Evolutionary conservation across 192 early-diverging fungal species (phyloP).

Genomic region (Umbelopsis sp.): DNA sequence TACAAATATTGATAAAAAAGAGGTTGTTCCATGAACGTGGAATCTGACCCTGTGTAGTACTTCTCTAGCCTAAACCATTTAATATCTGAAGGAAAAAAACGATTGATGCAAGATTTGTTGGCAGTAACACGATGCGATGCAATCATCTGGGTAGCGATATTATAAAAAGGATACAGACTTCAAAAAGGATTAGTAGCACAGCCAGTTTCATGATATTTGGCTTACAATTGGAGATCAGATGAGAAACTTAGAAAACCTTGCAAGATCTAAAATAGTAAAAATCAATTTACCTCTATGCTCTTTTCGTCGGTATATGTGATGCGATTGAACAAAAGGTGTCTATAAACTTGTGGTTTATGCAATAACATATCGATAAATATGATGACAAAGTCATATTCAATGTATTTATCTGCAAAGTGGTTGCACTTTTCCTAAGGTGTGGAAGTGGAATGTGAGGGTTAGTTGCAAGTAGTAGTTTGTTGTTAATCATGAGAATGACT

Average conservation of each 20-base stretch:
- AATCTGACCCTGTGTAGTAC: conserved; percentile 53
- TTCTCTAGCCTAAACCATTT: conserved; percentile 91
- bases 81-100: conserved; percentile 53
- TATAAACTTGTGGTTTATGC: conserved; percentile 83
- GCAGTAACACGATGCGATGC: neutral
- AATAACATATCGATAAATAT: conserved; percentile 93
- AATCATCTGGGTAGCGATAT: neutral
- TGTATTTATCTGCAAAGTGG: conserved; percentile 89
- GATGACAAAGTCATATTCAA: conserved; percentile 86
- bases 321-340: conserved; percentile 85
- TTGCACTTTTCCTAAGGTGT: conserved; percentile 62
- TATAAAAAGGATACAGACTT: conserved; percentile 65
- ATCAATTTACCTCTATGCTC: neutral
- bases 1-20: conserved; percentile 74
- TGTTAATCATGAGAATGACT: neutral
- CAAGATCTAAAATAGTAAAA: conserved; percentile 20
- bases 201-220: conserved; percentile 72
- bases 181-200: conserved; percentile 82
- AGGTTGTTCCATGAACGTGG: conserved; percentile 63
- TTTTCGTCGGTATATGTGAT: conserved; percentile 55
- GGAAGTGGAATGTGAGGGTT: neutral
- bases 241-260: neutral
- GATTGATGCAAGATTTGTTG: neutral
- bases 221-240: conserved; percentile 30
- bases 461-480: neutral